Conservation (phyloP, 257 asterid genomes). For the Solanum etuberosum region DNA sequence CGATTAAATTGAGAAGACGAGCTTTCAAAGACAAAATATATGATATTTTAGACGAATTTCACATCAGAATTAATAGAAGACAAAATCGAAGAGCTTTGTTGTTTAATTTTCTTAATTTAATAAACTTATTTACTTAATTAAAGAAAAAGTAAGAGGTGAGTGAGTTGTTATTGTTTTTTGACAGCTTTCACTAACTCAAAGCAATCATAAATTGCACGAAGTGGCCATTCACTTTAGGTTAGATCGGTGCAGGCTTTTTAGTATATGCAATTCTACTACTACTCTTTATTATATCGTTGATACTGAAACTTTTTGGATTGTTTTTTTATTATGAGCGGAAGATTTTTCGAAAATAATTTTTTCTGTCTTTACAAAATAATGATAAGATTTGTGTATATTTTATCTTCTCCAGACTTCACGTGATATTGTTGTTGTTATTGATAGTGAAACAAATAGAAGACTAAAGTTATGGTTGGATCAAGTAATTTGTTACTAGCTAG, state of each 20-base stretch:
- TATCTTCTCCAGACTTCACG: fast-evolving
- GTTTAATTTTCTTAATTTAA: background rate
- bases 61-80: background rate
- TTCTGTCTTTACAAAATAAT: fast-evolving
- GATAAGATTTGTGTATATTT: too few relatives aligned
- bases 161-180: background rate
- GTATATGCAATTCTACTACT: background rate
- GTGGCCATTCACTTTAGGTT: background rate
- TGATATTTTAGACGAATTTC: background rate
- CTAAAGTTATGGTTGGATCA: background rate
- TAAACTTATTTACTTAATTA: background rate
- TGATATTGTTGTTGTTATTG: background rate
- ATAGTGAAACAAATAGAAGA: background rate
- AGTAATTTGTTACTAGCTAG: background rate
- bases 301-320: background rate
- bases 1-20: too few relatives aligned
- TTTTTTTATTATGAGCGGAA: too few relatives aligned
- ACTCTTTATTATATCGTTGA: background rate
- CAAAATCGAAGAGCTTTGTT: background rate
- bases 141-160: background rate
- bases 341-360: too few relatives aligned
- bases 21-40: background rate
- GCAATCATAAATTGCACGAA: background rate
- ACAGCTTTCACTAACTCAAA: background rate
- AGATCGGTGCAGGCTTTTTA: constrained; percentile 2